Base-by-base conservation (phyloP, 2,329 filamentous ascomycete genomes). In the Aspergillus terreus region DNA sequence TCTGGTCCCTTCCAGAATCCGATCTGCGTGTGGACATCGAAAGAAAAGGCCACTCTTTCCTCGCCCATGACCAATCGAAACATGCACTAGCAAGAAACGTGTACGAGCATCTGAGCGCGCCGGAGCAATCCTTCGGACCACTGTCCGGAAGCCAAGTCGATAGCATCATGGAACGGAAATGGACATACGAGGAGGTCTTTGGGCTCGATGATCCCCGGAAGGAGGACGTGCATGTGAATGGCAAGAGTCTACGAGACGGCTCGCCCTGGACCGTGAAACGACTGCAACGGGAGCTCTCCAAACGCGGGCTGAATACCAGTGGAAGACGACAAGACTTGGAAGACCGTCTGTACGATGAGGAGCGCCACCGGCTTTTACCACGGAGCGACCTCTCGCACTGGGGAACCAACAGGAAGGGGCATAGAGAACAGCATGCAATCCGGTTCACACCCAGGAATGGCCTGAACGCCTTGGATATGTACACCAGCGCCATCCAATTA, bases 401-500 rank as follows among this genome's bases (percentile, higher is more conserved):
- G 38, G 38, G 17, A 4, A 41, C 21, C 17, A 10, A 6, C 17
- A 4, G 38, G 17, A 10, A 15, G 10, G 10, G n/a, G 12, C 14
- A 21, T 19, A 15, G 5, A 12, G 15, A 12, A 5, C 12, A 49
- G 15, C 63, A 57, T 43, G 48, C 56, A 23, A 35, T 66, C 21
- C 35, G 58, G 21, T 56, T 63, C 14, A 38, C 51, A 7, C 19
- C 53, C 5, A 47, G 56, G 11, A 44, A 53, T 6, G 21, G 32
- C 5, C 44, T 69, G 12, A 50, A 54, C 4, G 59, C 67, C 2
- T 53, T 70, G 9, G 66, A 71, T 25, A 65, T 71, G 61, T 72
- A 71, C 51, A 72, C 69, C 1, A 65, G 62, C 49, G 68, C 67
- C 15, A 65, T 71, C 35, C 49, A 59, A 7, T 48, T 67, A 15